Evolutionary conservation across 208 protist species (phyloP), one percentile per base, ranked within the genome.

Genomic region (Trypanosoma avium): DNA sequence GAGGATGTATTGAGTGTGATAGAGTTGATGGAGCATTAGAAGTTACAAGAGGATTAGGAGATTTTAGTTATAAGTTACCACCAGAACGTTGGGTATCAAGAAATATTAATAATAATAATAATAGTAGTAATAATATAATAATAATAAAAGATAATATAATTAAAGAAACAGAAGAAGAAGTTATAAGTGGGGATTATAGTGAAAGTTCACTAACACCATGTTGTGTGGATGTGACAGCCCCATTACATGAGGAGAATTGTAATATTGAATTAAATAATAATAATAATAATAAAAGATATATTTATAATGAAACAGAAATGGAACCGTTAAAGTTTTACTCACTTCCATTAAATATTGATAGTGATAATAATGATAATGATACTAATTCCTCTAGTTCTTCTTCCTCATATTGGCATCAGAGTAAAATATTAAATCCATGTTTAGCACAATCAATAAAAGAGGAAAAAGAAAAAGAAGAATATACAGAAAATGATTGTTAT

Each of bases 21-120:
- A 71, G 83, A 13, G 66, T 93, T 0, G 75, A 89, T 26, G 87
- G 87, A 24, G 70, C 50, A 17, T 59, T 90, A 5, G 77, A 87
- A 56, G 81, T 93, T n/a, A 89, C 84, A 6, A 77, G 87, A 0
- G 80, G 79, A 1, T 67, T 93, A 3, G 87, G 87, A 0, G 84
- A 91, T 59, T 88, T 82, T 64, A 54, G 55, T 26, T 73, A 78
- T 48, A 88, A 91, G 61, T 40, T 63, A 4, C 47, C 52, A 0
- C 84, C 84, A n/a, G 36, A 61, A 7, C 67, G 49, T 48, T 91
- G 84, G 84, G n/a, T n/a, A n/a, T n/a, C n/a, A n/a, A 47, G 6
- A 17, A n/a, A n/a, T 61, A 15, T 2, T 49, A 12, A 19, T 17
- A 4, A 4, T 29, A 35, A n/a, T 42, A 4, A 5, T 33, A 9